Percentiles rank a stretch among this genome's conserved stretches.
Conservation (phyloP, 2,329 filamentous ascomycete species). For the Tothia fuscella region DNA sequence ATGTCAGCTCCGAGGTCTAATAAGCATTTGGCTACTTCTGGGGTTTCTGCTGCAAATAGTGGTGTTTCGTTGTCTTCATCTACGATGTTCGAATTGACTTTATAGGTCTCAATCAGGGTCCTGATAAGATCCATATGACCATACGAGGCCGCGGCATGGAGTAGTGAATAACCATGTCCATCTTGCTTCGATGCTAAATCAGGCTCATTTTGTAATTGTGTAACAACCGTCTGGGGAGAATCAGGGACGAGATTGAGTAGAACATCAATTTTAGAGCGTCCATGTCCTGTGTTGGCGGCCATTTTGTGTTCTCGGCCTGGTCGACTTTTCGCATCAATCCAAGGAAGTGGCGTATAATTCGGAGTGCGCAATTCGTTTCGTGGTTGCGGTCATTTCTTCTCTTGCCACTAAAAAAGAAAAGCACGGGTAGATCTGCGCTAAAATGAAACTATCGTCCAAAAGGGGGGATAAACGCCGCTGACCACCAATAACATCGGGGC, state of each 20-base stretch:
- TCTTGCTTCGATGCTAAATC: slow-evolving; percentile 69
- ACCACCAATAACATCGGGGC: no score
- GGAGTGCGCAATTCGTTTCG: no score
- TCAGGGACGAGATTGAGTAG: slow-evolving; percentile 59
- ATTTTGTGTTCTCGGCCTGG: no score
- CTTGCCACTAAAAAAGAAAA: no score
- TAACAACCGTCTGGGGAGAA: slow-evolving; percentile 59
- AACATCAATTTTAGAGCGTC: slow-evolving; percentile 20
- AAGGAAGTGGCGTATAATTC: no score
- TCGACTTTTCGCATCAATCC: no score
- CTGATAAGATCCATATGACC: slow-evolving; percentile 72
- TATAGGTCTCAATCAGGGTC: slow-evolving; percentile 60
- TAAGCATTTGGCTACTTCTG: slow-evolving; percentile 64
- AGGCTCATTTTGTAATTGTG: slow-evolving; percentile 62
- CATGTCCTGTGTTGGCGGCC: slow-evolving; percentile 3
- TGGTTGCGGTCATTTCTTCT: no score
- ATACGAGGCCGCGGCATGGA: slow-evolving; percentile 91
- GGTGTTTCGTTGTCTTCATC: slow-evolving; percentile 92
- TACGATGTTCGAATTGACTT: slow-evolving; percentile 65
- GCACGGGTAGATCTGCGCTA: no score
- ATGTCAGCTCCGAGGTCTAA: slow-evolving; percentile 67
- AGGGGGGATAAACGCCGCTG: no score
- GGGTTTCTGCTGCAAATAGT: slow-evolving; percentile 81
- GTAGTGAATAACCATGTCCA: slow-evolving; percentile 81
- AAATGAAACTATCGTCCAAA: no score